These are phyloP conservation scores for Fennellomyces sp. DNA, from an alignment of 371 early-diverging fungal genomes.

Conservation along the genomic window DNA sequence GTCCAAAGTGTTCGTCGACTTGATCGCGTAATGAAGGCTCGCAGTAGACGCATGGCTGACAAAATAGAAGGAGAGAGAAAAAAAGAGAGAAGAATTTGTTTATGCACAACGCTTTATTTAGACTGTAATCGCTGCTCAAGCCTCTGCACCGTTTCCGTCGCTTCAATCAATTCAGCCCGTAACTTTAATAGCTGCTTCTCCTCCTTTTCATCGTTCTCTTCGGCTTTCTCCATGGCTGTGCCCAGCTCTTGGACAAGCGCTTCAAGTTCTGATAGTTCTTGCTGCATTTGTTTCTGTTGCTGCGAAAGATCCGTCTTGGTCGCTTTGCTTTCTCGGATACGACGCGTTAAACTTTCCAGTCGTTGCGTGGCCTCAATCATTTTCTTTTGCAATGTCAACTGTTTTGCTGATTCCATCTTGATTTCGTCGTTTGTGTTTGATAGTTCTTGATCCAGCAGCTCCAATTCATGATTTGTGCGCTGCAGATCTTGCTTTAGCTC, in stretches of 20 bases:
- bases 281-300: not conserved
- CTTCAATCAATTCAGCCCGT: not conserved
- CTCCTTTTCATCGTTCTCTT: not conserved
- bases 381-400: not conserved
- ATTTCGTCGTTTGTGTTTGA: not conserved
- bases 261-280: not conserved
- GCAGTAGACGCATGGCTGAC: not conserved
- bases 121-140: not conserved
- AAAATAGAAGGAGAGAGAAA: not conserved
- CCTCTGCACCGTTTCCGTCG: not conserved
- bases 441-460: conserved; percentile 1
- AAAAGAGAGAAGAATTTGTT: no score
- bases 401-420: not conserved
- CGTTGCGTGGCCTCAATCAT: no score
- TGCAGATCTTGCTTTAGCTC: not conserved
- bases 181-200: not conserved
- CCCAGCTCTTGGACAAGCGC: not conserved
- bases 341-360: not conserved
- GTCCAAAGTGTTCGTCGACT: conserved; percentile 24
- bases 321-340: not conserved
- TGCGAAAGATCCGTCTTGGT: not conserved
- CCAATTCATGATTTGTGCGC: not conserved
- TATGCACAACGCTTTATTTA: no score
- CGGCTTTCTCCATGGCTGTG: not conserved
- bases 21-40: no score